These are phyloP conservation scores for Dactylellina drechsleri DNA, from an alignment of 2,329 filamentous ascomycete species.

Conservation along the genomic window DNA sequence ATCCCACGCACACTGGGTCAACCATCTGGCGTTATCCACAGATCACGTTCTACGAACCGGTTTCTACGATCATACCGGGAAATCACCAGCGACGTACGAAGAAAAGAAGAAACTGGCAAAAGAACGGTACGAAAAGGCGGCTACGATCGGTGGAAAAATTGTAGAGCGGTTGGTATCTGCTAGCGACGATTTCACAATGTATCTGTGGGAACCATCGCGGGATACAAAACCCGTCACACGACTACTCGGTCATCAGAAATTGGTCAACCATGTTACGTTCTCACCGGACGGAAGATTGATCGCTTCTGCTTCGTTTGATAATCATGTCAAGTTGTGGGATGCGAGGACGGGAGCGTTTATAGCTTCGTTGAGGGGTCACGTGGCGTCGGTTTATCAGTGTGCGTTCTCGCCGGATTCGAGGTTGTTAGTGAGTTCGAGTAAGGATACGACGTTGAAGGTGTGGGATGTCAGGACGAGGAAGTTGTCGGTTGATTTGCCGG, in stretches of 20 bases:
- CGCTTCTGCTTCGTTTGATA: slow-evolving; percentile 90
- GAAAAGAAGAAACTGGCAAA: slow-evolving; percentile 79
- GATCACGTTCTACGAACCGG: slow-evolving; percentile 87
- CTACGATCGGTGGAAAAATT: slow-evolving; percentile 77
- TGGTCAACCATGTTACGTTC: slow-evolving; percentile 65
- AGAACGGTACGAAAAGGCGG: slow-evolving; percentile 85
- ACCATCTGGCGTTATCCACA: slow-evolving; percentile 91
- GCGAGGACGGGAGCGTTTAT: slow-evolving; percentile 76
- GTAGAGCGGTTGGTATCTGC: slow-evolving; percentile 88
- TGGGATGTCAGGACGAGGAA: slow-evolving; percentile 92
- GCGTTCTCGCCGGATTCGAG: slow-evolving; percentile 91
- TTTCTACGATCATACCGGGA: slow-evolving; percentile 83
- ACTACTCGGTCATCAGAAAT: slow-evolving; percentile 43
- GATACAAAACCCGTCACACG: slow-evolving; percentile 82
- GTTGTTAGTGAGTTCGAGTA: slow-evolving; percentile 83
- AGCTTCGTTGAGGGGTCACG: slow-evolving; percentile 86
- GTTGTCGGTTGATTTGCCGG: slow-evolving; percentile 68
- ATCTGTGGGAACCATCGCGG: slow-evolving; percentile 85
- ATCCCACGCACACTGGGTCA: slow-evolving; percentile 92
- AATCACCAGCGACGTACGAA: slow-evolving; percentile 74
- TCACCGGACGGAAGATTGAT: slow-evolving; percentile 89
- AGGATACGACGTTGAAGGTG: slow-evolving; percentile 72
- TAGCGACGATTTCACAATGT: slow-evolving; percentile 95
- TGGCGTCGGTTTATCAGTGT: slow-evolving; percentile 89
- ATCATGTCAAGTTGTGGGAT: slow-evolving; percentile 71